Evolutionary conservation across 2,329 filamentous ascomycete species (phyloP).

Genomic region (Beauveria varroae): DNA sequence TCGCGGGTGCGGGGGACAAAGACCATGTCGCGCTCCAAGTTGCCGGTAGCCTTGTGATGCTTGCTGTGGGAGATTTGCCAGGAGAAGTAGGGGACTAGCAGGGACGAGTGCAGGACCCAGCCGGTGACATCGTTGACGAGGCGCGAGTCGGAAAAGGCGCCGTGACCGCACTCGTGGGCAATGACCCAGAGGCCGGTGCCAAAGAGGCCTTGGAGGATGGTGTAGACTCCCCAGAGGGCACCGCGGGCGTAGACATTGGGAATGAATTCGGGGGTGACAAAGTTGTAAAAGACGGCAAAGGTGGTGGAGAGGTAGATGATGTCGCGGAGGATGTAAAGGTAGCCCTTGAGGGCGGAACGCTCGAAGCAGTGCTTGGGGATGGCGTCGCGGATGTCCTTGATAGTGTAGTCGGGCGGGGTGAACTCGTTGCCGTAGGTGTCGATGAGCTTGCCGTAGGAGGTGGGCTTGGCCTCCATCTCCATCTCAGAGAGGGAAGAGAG

Average conservation of each 20-base stretch:
- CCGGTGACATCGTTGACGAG: conserved; percentile 85
- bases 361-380: conserved; percentile 97
- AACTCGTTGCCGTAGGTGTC: conserved; percentile 96
- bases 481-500: conserved; percentile 80
- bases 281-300: conserved; percentile 86
- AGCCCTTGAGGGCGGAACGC: conserved; percentile 67
- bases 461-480: conserved; percentile 34
- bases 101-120: conserved; percentile 80
- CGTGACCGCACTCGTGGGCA: conserved; percentile 96
- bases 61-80: conserved; percentile 99
- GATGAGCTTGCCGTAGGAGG: conserved; percentile 57
- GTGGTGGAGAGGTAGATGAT: conserved; percentile 62
- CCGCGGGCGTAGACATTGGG: conserved; percentile 61
- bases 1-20: conserved; percentile 92
- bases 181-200: conserved; percentile 93
- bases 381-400: conserved; percentile 94
- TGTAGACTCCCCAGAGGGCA: conserved; percentile 57
- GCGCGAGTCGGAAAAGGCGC: conserved; percentile 91
- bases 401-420: conserved; percentile 87
- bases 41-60: conserved; percentile 97
- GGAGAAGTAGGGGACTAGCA: conserved; percentile 95
- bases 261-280: conserved; percentile 75
- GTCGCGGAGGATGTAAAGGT: conserved; percentile 82
- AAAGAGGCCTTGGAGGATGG: conserved; percentile 83
- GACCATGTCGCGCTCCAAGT: conserved; percentile 98